phyloP scores from a whole-genome alignment of 768 basidiomycete genomes.

The Hygrophorus pudorinus region DNA sequence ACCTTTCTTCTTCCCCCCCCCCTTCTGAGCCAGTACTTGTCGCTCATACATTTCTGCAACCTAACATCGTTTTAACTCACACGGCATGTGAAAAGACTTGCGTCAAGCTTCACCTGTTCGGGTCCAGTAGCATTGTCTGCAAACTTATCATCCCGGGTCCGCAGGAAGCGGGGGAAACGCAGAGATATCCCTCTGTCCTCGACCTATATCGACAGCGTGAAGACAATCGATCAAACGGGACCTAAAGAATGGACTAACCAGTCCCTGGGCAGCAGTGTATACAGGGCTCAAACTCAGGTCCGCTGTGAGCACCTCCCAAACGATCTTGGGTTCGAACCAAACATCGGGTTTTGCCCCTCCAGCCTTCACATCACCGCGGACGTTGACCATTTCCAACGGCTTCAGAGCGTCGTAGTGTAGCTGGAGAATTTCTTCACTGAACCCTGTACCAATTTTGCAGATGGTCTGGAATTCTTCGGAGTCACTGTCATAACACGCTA shows the following conservation, averaged over 20 bases:
- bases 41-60: conserved; percentile 91
- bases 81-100: background rate
- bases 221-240: conserved; percentile 3
- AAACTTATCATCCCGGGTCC: conserved; percentile 86
- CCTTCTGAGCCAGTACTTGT: conserved; percentile 74
- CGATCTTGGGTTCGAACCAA: conserved; percentile 95
- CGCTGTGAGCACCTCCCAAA: conserved; percentile 98
- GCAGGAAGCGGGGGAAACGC: conserved; percentile 92
- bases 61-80: conserved; percentile 24
- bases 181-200: conserved; percentile 91
- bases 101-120: conserved; percentile 58
- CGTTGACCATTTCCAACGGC: conserved; percentile 60
- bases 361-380: conserved; percentile 74
- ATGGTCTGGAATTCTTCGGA: conserved; percentile 94
- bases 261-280: conserved; percentile 88
- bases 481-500: conserved; percentile 94
- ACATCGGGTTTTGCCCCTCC: conserved; percentile 95
- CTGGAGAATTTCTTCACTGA: conserved; percentile 85
- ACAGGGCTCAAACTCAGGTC: conserved; percentile 95
- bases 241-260: conserved; percentile 53
- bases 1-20: conserved; percentile 60
- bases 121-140: conserved; percentile 89
- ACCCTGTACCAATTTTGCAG: conserved; percentile 98
- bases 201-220: conserved; percentile 31
- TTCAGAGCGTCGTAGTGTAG: conserved; percentile 74